Evolutionary conservation across 768 basidiomycete genomes (phyloP), one percentile per base, ranked within the genome.

Genomic region (Cystobasidium onofrii): DNA sequence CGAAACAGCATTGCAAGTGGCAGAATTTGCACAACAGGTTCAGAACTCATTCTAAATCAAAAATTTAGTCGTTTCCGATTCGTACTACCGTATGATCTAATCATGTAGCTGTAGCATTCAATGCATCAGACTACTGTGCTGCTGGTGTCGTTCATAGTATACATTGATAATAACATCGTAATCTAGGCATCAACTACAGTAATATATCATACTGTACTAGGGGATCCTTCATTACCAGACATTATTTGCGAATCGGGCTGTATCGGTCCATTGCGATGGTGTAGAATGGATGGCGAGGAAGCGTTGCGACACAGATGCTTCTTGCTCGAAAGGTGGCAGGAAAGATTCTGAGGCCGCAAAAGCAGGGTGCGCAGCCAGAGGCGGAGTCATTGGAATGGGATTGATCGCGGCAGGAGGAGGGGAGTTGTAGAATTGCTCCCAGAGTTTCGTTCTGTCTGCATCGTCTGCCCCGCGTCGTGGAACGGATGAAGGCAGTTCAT

Each of bases 251-350:
- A 71, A 71, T 18, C 69, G 69, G 17, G 52, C 46, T 3, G 3
- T 39, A 60, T 71, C 69, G 20, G 33, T 52, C 69, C 69, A 71
- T 18, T 39, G 50, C 20, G 69, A 71, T 33, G 69, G 69, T 20
- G 69, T 71, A 23, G 69, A 71, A 23, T 55, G 52, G 34, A 71
- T 52, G 20, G 52, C 69, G 10, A 71, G 55, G 69, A 71, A 71
- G 9, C 69, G 54, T 31, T 71, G 69, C 25, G 50, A 33, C 6
- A 55, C 69, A 13, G 69, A 52, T 18, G 52, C 69, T 31, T 71
- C 69, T 23, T 52, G 69, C 17, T 71, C 69, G 18, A 69, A 52
- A 3, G 31, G n/a, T 69, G 66, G 66, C 13, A 50, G 25, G 66
- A 69, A 64, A 15, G 63, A 41, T 23, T 60, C 57, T 6, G 57